Evolutionary conservation across 163 green algal species (phyloP), one percentile per base, ranked within the genome.

Genomic region (Prototheca cutis): DNA sequence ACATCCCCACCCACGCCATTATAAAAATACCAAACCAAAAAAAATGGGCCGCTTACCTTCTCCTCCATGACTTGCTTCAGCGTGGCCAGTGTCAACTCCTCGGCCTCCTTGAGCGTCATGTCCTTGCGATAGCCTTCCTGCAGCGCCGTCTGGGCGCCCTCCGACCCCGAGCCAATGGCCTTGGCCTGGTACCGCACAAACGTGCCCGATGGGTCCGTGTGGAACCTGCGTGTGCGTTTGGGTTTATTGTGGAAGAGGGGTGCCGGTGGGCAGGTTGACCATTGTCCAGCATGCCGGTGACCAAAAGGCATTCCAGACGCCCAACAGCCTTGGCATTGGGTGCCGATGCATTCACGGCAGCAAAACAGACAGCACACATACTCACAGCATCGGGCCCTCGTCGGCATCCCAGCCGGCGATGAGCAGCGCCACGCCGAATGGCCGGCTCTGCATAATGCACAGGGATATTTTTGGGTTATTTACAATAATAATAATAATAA

Each of bases 1-100:
- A n/a, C n/a, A n/a, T n/a, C n/a, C n/a, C n/a, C n/a, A n/a, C n/a
- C n/a, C n/a, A n/a, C n/a, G n/a, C n/a, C n/a, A n/a, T n/a, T n/a
- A n/a, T n/a, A n/a, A n/a, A n/a, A n/a, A n/a, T n/a, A n/a, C n/a
- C n/a, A n/a, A n/a, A n/a, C n/a, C n/a, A n/a, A n/a, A n/a, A n/a
- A n/a, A n/a, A n/a, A n/a, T n/a, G n/a, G n/a, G n/a, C n/a, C n/a
- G n/a, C 67, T 48, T 66, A 95, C 92, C 86, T 98, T 98, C 73
- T 98, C 93, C 72, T 98, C 91, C 91, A 98, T 98, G 51, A 99
- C 93, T 65, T 97, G 90, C 70, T 98, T 98, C 10, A 99, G 80
- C 4, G 89, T 97, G 33, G 72, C 76, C 61, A 98, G 78, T 23
- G 91, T 91, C 61, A 97, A 77, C 56, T 87, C 81, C 79, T 98